Evolutionary conservation across 1,139 yeast genomes (phyloP).

Genomic region (Yamadazyma conglobata): DNA sequence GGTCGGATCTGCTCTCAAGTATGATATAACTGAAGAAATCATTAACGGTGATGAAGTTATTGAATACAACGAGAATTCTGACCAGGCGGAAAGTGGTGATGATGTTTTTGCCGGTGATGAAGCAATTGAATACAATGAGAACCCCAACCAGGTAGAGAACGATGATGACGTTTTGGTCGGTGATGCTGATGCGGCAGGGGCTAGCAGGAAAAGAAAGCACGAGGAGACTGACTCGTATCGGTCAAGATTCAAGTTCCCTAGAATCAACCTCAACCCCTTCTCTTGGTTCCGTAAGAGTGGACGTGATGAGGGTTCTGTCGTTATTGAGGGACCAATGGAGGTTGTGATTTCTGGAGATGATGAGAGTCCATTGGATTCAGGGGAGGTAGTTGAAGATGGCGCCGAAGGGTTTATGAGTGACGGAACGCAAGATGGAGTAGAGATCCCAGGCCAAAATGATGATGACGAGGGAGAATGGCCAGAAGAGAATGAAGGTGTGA

Average conservation of each 20-base stretch:
- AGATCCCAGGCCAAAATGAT: not conserved
- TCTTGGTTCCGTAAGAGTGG: conserved; percentile 1
- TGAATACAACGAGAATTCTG: conserved; percentile 1
- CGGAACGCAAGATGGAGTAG: not conserved
- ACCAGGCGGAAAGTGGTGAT: not conserved
- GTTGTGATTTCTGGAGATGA: no score
- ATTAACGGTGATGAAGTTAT: conserved; percentile 3
- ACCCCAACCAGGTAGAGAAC: not conserved
- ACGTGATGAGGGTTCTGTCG: no score
- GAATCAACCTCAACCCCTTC: conserved; percentile 1
- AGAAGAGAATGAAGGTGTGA: not conserved
- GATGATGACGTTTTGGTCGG: not conserved
- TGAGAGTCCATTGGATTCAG: no score
- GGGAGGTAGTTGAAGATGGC: no score
- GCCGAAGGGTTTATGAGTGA: no score
- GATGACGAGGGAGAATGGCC: not conserved
- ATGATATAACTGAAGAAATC: conserved; percentile 13
- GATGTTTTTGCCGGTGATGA: not conserved
- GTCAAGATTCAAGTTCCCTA: not conserved
- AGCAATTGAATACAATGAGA: not conserved
- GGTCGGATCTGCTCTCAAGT: conserved; percentile 5
- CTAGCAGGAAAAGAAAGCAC: conserved; percentile 1
- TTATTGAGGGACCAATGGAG: no score
- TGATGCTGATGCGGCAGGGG: no score
- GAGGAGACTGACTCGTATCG: not conserved